Percentiles rank a stretch among this genome's conserved stretches.
phyloP scores from a whole-genome alignment of 2,329 filamentous ascomycete species.

The Incumbomyces lentus region DNA sequence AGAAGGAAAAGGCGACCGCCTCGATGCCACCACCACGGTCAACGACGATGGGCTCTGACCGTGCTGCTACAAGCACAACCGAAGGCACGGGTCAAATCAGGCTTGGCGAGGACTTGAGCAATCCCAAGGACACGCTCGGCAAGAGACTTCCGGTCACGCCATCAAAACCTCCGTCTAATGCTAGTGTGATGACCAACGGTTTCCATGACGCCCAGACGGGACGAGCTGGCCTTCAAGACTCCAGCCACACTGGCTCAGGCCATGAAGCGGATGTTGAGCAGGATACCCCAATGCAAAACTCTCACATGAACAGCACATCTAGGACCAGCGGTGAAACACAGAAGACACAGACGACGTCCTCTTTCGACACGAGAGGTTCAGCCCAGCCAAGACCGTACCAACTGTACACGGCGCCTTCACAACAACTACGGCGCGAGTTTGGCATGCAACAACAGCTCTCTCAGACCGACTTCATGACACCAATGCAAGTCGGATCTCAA shows the following conservation, averaged over 20 bases:
- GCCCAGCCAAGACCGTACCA: conserved; percentile 38
- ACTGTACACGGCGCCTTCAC: conserved; percentile 37
- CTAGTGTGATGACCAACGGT: conserved; percentile 22
- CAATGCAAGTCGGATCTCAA: conserved; percentile 48
- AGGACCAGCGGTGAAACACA: conserved; percentile 31
- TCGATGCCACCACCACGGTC: conserved; percentile 38
- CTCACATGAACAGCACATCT: conserved; percentile 40
- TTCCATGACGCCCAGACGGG: conserved; percentile 34
- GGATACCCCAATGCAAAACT: conserved; percentile 54
- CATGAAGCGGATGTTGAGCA: conserved; percentile 36
- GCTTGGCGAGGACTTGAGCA: conserved; percentile 46
- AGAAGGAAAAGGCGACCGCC: conserved; percentile 41
- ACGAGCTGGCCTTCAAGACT: conserved; percentile 23
- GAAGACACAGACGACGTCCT: conserved; percentile 41
- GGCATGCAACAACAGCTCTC: conserved; percentile 36
- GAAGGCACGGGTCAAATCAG: conserved; percentile 39
- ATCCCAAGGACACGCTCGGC: conserved; percentile 28
- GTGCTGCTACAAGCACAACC: conserved; percentile 22
- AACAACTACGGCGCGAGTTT: conserved; percentile 35
- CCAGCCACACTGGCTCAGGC: conserved; percentile 25
- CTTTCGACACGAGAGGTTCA: conserved; percentile 36
- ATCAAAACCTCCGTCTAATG: conserved; percentile 40
- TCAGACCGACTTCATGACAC: conserved; percentile 45
- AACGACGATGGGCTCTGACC: conserved; percentile 44
- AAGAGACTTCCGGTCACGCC: conserved; percentile 45